Conservation (phyloP, 345 rosid genomes). For the Lepidium africanum region DNA sequence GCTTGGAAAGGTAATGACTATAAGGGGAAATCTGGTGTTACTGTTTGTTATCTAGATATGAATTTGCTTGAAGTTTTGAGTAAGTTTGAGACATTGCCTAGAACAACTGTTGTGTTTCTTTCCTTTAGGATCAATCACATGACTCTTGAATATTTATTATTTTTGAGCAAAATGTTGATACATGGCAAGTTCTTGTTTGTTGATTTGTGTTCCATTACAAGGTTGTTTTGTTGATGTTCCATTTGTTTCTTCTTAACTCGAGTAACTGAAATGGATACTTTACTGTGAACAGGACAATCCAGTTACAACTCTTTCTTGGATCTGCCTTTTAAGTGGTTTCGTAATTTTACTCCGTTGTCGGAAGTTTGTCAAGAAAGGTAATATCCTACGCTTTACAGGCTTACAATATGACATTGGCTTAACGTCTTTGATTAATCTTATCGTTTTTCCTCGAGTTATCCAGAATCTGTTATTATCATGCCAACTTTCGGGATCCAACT, state of each 20-base stretch:
- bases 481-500: constrained; percentile 81
- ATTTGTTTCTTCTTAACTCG: neutral
- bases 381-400: constrained; percentile 5
- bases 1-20: constrained; percentile 39
- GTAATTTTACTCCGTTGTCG: constrained; percentile 32
- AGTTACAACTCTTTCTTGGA: constrained; percentile 32
- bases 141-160: neutral
- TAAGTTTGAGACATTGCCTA: neutral
- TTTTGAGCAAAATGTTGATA: neutral
- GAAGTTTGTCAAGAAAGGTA: constrained; percentile 61
- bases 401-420: neutral
- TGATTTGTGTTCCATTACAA: neutral
- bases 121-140: neutral
- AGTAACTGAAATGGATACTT: constrained; percentile 11
- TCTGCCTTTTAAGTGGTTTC: constrained; percentile 42
- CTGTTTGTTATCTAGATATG: neutral
- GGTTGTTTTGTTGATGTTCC: neutral
- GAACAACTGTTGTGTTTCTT: neutral
- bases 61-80: neutral
- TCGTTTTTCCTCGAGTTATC: constrained; percentile 17
- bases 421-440: neutral
- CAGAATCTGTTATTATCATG: constrained; percentile 76
- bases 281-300: constrained; percentile 44
- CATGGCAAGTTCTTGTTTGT: neutral
- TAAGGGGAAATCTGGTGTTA: neutral